Base-by-base conservation (phyloP, 768 basidiomycete genomes). In the Trichaptum fuscoviolaceum region DNA sequence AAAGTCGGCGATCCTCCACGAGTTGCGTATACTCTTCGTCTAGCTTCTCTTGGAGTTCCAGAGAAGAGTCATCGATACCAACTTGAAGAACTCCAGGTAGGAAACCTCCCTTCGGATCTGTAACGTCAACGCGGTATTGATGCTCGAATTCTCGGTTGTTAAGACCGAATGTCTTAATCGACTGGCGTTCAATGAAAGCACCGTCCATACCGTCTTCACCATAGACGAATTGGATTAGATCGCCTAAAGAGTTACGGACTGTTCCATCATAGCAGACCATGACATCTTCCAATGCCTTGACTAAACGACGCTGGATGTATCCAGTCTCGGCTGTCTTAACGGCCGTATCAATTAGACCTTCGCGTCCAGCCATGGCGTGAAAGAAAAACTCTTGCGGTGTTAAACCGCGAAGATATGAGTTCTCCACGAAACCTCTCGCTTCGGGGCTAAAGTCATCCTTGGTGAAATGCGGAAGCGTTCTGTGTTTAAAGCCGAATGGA, bases 191-290 rank as follows among this genome's bases (percentile, higher is more conserved):
- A 75, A 99, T 97, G 77, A 89, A 96, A 0, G 95, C 94, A 67
- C 93, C 97, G 73, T 99, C 97, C 92, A 99, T 98, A 58, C 97
- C 97, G 73, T 99, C 97, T 75, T 99, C 97, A 34, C 97, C 97
- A 70, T 99, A 99, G 25, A 94, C 83, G 76, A 98, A 98, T 74
- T 99, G 96, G 27, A 99, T 84, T 42, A 99, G 86, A 77, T 99
- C 96, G 17, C 96, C 96, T 2, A 96, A 84, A 2, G 97, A 99
- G 74, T 99, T 99, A 64, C 97, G 87, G 25, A 99, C 96, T 0
- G 97, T 99, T 27, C 96, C 96, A 68, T 99, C 97, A 73, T 99
- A 99, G 76, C 92, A 92, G 52, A 99, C 96, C 87, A 91, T 93
- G 60, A 99, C 91, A 69, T 99, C 97, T 77, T 99, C 97, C 71